Conservation (phyloP, 352 stramenopile genomes). For the Phytophthora fragariae region DNA sequence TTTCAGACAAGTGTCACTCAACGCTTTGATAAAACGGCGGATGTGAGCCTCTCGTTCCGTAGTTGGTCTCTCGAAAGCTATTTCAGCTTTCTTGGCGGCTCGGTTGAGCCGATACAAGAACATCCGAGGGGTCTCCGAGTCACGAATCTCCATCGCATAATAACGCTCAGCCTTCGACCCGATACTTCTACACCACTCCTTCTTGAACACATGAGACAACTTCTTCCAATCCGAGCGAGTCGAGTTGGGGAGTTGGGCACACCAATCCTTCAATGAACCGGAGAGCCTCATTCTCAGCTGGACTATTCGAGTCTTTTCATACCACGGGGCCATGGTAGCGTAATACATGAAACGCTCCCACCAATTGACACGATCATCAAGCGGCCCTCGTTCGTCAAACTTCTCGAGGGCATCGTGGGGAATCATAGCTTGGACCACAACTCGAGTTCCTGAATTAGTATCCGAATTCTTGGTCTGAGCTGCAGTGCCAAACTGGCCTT, state of each 20-base stretch:
- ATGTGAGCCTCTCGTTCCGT: background rate
- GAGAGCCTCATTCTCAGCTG: constrained; percentile 1
- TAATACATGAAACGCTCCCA: constrained; percentile 16
- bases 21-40: background rate
- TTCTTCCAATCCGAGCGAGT: background rate
- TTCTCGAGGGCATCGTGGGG: background rate
- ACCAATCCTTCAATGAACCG: background rate
- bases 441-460: no score
- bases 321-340: background rate
- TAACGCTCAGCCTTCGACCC: background rate
- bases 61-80: background rate
- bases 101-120: background rate
- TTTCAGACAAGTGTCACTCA: no score
- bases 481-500: no score
- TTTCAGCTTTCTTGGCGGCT: background rate
- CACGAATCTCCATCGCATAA: background rate
- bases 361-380: constrained; percentile 4
- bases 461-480: no score
- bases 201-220: background rate
- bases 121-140: background rate
- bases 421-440: no score
- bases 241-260: background rate
- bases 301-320: background rate
- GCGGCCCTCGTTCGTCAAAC: background rate
- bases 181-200: background rate